A percentile compares a stretch with the other conserved stretches of the same genome.
Evolutionary conservation across 805 yeast genomes (phyloP).

Genomic region (Yamadazyma scolyti): DNA sequence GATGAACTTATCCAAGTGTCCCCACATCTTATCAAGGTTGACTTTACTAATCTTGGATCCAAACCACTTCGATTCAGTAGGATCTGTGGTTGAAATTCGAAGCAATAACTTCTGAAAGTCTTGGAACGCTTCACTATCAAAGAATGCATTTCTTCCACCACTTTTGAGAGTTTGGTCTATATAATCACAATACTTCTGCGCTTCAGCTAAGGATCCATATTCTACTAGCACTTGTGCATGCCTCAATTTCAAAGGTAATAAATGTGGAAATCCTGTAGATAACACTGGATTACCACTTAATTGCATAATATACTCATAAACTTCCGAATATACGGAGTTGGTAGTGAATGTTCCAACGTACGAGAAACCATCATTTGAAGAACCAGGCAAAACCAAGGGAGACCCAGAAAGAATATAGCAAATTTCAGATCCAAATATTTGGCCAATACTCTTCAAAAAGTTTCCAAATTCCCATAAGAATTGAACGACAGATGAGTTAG

Average conservation of each 20-base stretch:
- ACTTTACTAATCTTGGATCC: slow-evolving; percentile 53
- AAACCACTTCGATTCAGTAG: slow-evolving; percentile 66
- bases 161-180: slow-evolving; percentile 25
- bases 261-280: slow-evolving; percentile 45
- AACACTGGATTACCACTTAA: slow-evolving; percentile 26
- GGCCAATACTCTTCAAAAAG: slow-evolving; percentile 32
- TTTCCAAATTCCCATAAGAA: slow-evolving; percentile 52
- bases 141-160: slow-evolving; percentile 26
- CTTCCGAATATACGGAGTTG: slow-evolving; percentile 53
- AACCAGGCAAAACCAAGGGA: slow-evolving; percentile 20
- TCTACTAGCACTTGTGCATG: slow-evolving; percentile 74
- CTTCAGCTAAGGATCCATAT: slow-evolving; percentile 51
- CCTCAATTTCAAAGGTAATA: slow-evolving; percentile 56
- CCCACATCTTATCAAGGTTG: slow-evolving; percentile 81
- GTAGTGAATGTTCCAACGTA: slow-evolving; percentile 28
- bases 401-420: slow-evolving; percentile 46
- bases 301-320: slow-evolving; percentile 56
- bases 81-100: slow-evolving; percentile 42
- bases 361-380: slow-evolving; percentile 11
- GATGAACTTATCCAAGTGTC: slow-evolving; percentile 81
- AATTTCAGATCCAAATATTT: slow-evolving; percentile 37
- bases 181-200: slow-evolving; percentile 61
- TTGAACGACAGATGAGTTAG: slow-evolving; percentile 29
- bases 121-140: slow-evolving; percentile 17
- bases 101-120: slow-evolving; percentile 39